phyloP scores from a whole-genome alignment of 2,329 filamentous ascomycete genomes.

The Cytospora schulzeri region DNA sequence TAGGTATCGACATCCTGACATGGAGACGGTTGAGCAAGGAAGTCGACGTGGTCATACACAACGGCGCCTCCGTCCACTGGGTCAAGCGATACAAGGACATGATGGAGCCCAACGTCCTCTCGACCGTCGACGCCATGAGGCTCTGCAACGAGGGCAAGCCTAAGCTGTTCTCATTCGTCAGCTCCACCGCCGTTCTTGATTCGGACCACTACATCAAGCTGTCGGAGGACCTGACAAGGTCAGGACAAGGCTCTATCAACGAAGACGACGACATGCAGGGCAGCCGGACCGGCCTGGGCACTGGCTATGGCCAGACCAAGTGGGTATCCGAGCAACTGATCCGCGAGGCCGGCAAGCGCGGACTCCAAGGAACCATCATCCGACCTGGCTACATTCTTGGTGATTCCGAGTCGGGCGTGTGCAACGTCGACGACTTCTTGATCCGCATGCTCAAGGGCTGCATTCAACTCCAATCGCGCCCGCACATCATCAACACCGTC shows the following conservation, averaged over 20 bases:
- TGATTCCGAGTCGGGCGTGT: constrained; percentile 68
- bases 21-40: constrained; percentile 68
- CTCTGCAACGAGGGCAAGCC: constrained; percentile 77
- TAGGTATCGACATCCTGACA: constrained; percentile 67
- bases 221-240: constrained; percentile 62
- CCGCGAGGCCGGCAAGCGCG: constrained; percentile 75
- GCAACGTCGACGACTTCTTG: constrained; percentile 87
- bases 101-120: constrained; percentile 71
- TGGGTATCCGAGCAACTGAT: constrained; percentile 76
- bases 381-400: constrained; percentile 86
- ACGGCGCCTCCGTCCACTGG: constrained; percentile 83
- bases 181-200: constrained; percentile 81
- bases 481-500: constrained; percentile 81
- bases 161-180: constrained; percentile 81
- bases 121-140: constrained; percentile 73
- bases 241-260: constrained; percentile 65
- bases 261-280: constrained; percentile 81
- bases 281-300: constrained; percentile 74
- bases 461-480: constrained; percentile 73
- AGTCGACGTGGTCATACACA: constrained; percentile 78
- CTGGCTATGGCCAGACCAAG: constrained; percentile 90
- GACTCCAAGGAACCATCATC: constrained; percentile 74
- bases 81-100: constrained; percentile 75
- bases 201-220: constrained; percentile 72
- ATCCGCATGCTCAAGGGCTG: constrained; percentile 86